Percentiles rank a stretch among this genome's conserved stretches.
Evolutionary conservation across 2,329 filamentous ascomycete species (phyloP).

Genomic region (Aureobasidium sp.): DNA sequence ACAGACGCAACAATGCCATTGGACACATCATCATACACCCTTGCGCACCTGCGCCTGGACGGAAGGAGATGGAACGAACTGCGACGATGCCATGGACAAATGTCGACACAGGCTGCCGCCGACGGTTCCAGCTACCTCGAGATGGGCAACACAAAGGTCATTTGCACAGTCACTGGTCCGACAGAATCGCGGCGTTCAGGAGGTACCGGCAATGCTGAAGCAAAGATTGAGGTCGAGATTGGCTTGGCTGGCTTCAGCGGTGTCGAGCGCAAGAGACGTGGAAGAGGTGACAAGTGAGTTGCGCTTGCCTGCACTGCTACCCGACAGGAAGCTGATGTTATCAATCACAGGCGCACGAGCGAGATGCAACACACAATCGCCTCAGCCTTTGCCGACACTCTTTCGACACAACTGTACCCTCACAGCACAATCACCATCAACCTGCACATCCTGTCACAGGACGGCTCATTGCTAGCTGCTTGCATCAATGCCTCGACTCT

Average conservation of each 20-base stretch:
- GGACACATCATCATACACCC: conserved; percentile 84
- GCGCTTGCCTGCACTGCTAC: background rate
- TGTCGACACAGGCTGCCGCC: conserved; percentile 84
- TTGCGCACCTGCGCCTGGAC: conserved; percentile 61
- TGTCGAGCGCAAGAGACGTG: conserved; percentile 72
- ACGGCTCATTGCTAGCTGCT: conserved; percentile 82
- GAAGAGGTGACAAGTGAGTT: conserved; percentile 68
- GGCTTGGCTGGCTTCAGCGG: conserved; percentile 82
- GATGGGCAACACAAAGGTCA: conserved; percentile 95
- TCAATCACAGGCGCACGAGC: conserved; percentile 58
- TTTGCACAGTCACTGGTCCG: conserved; percentile 85
- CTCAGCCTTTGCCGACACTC: conserved; percentile 65
- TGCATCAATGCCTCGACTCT: conserved; percentile 88
- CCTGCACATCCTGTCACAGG: conserved; percentile 80
- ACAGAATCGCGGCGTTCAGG: conserved; percentile 55
- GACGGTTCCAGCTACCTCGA: conserved; percentile 92
- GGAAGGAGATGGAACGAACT: conserved; percentile 97
- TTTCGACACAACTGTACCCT: conserved; percentile 84
- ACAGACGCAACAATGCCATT: conserved; percentile 67
- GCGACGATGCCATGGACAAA: conserved; percentile 77
- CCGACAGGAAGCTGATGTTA: background rate
- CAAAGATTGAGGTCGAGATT: conserved; percentile 72
- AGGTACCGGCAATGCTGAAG: conserved; percentile 45
- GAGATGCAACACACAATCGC: conserved; percentile 76
- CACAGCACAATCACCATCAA: conserved; percentile 77